These are phyloP conservation scores for Ramaria sp. DNA, from an alignment of 768 basidiomycete genomes.

Conservation along the genomic window DNA sequence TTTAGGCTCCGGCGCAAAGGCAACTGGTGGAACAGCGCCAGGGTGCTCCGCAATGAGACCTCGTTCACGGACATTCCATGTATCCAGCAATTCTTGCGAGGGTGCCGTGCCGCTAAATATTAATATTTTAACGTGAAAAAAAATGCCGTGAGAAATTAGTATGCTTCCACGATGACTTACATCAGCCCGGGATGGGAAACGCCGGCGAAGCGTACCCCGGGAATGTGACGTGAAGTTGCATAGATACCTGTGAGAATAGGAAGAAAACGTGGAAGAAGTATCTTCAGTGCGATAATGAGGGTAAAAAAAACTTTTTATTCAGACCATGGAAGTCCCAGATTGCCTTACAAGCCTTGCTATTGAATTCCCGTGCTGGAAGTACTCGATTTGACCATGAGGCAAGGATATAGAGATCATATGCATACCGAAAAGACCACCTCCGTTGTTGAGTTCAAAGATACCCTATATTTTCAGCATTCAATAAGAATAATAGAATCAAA, in stretches of 20 bases:
- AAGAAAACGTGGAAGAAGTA: background rate
- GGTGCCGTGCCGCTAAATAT: constrained; percentile 54
- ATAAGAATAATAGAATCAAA: background rate
- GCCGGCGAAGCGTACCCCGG: constrained; percentile 70
- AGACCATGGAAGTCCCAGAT: constrained; percentile 71
- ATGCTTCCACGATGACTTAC: background rate
- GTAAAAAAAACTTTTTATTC: constrained; percentile 5
- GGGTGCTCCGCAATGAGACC: constrained; percentile 45
- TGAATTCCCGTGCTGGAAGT: constrained; percentile 45
- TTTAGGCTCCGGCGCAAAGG: constrained; percentile 45
- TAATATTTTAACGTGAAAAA: no score
- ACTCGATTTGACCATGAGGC: background rate
- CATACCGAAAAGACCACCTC: constrained; percentile 59
- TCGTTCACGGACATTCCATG: constrained; percentile 66
- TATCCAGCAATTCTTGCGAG: constrained; percentile 56
- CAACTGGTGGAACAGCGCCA: constrained; percentile 49
- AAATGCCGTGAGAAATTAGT: background rate
- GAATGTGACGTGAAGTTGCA: constrained; percentile 66
- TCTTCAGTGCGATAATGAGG: background rate
- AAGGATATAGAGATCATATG: background rate
- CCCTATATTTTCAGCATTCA: constrained; percentile 35
- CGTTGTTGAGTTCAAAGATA: constrained; percentile 65
- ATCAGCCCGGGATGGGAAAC: constrained; percentile 68
- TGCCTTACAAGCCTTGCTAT: constrained; percentile 63
- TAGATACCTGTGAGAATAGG: constrained; percentile 39